These are phyloP conservation scores for Barbarea vulgaris DNA, from an alignment of 345 rosid genomes.

Conservation along the genomic window DNA sequence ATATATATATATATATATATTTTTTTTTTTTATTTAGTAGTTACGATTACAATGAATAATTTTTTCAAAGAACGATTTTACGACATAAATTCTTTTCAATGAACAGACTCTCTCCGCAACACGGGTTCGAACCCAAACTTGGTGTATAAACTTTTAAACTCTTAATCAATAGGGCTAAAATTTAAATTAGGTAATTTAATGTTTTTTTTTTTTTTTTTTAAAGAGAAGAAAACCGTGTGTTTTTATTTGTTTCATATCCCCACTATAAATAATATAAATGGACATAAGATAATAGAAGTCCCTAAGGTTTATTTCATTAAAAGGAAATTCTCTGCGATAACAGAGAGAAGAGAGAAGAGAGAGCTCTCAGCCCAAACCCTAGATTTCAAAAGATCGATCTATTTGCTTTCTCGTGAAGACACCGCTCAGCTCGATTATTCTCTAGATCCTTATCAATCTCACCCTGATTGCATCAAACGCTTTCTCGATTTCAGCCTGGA, in stretches of 20 bases:
- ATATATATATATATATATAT: too few species aligned
- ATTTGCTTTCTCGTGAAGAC: constrained; percentile 13
- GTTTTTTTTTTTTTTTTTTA: not conserved
- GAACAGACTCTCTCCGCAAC: too few species aligned
- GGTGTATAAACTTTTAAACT: too few species aligned
- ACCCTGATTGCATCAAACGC: constrained; percentile 3
- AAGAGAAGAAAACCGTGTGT: not conserved
- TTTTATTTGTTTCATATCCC: not conserved
- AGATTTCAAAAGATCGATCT: constrained; percentile 37
- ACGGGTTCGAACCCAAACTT: too few species aligned
- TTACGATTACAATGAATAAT: too few species aligned
- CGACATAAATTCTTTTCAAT: too few species aligned
- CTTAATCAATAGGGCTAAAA: too few species aligned
- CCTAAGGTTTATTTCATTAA: not conserved
- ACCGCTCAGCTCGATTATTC: not conserved
- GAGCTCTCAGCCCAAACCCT: constrained; percentile 30
- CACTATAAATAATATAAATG: not conserved
- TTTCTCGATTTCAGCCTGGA: not conserved
- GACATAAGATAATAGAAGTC: not conserved
- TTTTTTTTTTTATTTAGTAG: too few species aligned
- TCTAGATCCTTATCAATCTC: constrained; percentile 9
- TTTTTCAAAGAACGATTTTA: too few species aligned
- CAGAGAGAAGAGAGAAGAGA: not conserved
- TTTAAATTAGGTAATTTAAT: not conserved
- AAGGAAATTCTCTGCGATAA: not conserved